Evolutionary conservation across 352 stramenopile species (phyloP).

Genomic region (Pythium sp.): DNA sequence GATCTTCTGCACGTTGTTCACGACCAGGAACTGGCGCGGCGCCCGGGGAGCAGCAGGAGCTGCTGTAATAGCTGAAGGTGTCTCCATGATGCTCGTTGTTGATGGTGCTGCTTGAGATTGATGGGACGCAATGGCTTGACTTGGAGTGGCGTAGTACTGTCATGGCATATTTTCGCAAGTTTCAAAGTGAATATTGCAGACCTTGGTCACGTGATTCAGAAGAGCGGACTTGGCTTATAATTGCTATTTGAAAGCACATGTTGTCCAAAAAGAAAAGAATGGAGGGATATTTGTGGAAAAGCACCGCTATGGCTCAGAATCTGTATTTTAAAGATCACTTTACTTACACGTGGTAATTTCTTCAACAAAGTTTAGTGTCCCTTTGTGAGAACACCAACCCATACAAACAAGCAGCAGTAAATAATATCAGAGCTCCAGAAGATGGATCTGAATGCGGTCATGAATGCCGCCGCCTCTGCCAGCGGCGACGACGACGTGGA

Average conservation of each 20-base stretch:
- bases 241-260: neutral
- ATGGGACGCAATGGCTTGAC: neutral
- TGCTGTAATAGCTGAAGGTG: neutral
- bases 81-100: neutral
- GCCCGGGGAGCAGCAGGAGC: neutral
- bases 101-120: neutral
- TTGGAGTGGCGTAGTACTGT: neutral
- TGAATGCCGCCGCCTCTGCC: neutral
- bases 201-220: neutral
- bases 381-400: neutral
- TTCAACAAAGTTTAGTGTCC: neutral
- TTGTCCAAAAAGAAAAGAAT: neutral
- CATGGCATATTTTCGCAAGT: no score
- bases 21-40: conserved; percentile 73
- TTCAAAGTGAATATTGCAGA: no score
- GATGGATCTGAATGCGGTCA: conserved; percentile 8
- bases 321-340: neutral
- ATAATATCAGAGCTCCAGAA: neutral
- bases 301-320: neutral
- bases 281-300: neutral
- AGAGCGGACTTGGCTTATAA: neutral
- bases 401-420: neutral
- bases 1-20: conserved; percentile 93
- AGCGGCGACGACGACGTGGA: conserved; percentile 1
- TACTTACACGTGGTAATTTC: no score